Conservation (phyloP, 2,329 filamentous ascomycete species). For the Alternaria burnsii region DNA sequence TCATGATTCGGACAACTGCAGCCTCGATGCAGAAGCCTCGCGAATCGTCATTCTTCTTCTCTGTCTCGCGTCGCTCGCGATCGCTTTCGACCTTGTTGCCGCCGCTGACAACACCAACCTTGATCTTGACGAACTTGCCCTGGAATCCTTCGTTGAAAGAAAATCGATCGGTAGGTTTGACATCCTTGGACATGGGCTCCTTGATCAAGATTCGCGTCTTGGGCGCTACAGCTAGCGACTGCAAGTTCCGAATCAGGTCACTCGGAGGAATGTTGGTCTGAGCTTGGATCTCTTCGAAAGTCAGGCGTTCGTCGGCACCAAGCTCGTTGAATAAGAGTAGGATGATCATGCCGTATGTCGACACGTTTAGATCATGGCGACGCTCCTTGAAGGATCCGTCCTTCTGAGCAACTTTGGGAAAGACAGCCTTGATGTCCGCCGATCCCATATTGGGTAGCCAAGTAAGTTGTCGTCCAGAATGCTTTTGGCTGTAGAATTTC, state of each 20-base stretch:
- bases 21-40: conserved; percentile 77
- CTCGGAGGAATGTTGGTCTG: conserved; percentile 78
- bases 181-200: conserved; percentile 78
- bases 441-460: conserved; percentile 83
- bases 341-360: conserved; percentile 91
- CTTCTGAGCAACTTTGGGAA: conserved; percentile 77
- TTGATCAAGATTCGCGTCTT: conserved; percentile 85
- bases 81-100: conserved; percentile 85
- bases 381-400: conserved; percentile 70
- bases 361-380: conserved; percentile 88
- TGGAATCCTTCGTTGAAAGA: conserved; percentile 82
- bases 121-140: conserved; percentile 86
- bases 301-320: conserved; percentile 58
- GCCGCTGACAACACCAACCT: conserved; percentile 82
- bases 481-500: conserved; percentile 84
- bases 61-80: conserved; percentile 72
- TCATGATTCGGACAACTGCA: conserved; percentile 83
- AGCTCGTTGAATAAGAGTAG: conserved; percentile 89
- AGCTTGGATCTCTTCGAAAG: conserved; percentile 81
- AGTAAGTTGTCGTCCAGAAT: conserved; percentile 86
- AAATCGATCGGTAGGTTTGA: conserved; percentile 81
- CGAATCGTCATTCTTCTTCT: conserved; percentile 77
- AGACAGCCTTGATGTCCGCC: conserved; percentile 83
- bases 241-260: conserved; percentile 80
- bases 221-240: conserved; percentile 81